A percentile compares a stretch with the other conserved stretches of the same genome.
Evolutionary conservation across 805 yeast species (phyloP).

Genomic region (Kodamaea kakaduensis): DNA sequence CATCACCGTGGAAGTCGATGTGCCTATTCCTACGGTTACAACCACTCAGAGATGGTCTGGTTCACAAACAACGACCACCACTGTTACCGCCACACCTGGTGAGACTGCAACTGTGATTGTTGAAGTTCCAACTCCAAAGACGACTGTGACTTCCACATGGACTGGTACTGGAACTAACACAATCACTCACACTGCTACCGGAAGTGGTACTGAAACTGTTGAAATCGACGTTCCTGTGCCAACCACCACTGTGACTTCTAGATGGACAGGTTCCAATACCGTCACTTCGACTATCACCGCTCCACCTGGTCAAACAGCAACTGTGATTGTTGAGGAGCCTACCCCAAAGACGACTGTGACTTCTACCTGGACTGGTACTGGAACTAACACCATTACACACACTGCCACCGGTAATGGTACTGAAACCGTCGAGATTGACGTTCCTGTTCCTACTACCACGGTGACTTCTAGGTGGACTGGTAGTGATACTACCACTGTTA

Average conservation of each 20-base stretch:
- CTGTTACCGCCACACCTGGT: slow-evolving; percentile 9
- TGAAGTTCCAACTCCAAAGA: slow-evolving; percentile 12
- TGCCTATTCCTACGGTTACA: slow-evolving; percentile 14
- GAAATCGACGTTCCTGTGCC: slow-evolving; percentile 3
- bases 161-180: slow-evolving; percentile 11
- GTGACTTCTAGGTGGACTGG: slow-evolving; percentile 16
- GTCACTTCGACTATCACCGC: slow-evolving; percentile 10
- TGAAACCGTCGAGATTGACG: slow-evolving; percentile 12
- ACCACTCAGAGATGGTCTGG: slow-evolving; percentile 11
- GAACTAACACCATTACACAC: slow-evolving; percentile 7
- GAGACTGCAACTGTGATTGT: slow-evolving; percentile 13
- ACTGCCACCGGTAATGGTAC: slow-evolving; percentile 11
- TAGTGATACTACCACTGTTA: slow-evolving; percentile 7
- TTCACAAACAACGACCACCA: slow-evolving; percentile 12
- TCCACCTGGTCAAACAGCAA: slow-evolving; percentile 8
- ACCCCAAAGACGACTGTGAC: slow-evolving; percentile 11
- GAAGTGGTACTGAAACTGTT: slow-evolving; percentile 11
- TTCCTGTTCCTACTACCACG: slow-evolving; percentile 15
- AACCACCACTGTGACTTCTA: neutral
- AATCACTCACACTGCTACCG: slow-evolving; percentile 4
- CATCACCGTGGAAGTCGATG: slow-evolving; percentile 16
- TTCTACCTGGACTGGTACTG: slow-evolving; percentile 8
- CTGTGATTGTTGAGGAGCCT: neutral
- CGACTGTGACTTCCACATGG: slow-evolving; percentile 11
- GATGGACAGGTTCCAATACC: slow-evolving; percentile 8